Conservation (phyloP, 2,329 filamentous ascomycete genomes). For the Akanthomyces muscarius region DNA sequence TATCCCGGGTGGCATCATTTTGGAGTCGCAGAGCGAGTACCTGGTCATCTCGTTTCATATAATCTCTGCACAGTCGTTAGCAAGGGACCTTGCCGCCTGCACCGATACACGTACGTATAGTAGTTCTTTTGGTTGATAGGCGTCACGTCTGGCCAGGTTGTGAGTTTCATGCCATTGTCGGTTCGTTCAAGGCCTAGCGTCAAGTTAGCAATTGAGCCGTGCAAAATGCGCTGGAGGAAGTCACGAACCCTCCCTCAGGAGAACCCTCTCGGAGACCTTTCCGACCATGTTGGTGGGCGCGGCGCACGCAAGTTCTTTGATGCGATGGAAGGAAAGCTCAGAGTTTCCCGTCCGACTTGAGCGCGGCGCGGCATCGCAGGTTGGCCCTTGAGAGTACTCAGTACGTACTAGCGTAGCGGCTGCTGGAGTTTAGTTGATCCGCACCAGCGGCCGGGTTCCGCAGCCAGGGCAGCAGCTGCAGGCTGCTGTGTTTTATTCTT, state of each 20-base stretch:
- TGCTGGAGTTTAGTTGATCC: slow-evolving; percentile 13
- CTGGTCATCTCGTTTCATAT: slow-evolving; percentile 97
- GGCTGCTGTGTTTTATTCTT: no score
- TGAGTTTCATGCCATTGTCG: slow-evolving; percentile 96
- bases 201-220: slow-evolving; percentile 2
- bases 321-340: neutral
- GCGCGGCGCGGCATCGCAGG: neutral
- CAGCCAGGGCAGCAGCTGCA: no score
- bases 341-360: neutral
- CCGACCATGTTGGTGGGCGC: slow-evolving; percentile 48
- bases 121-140: slow-evolving; percentile 99
- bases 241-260: slow-evolving; percentile 56
- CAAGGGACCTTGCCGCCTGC: neutral
- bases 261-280: slow-evolving; percentile 62
- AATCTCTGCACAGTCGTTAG: slow-evolving; percentile 61
- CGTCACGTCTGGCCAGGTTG: slow-evolving; percentile 85
- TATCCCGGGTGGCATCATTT: slow-evolving; percentile 78
- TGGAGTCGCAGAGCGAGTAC: slow-evolving; percentile 84
- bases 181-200: slow-evolving; percentile 81
- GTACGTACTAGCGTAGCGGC: neutral
- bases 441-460: neutral
- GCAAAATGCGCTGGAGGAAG: neutral
- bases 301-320: neutral
- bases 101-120: slow-evolving; percentile 66
- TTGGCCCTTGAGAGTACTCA: neutral